phyloP scores from a whole-genome alignment of 192 early-diverging fungal species.

The Mortierella alpina region DNA sequence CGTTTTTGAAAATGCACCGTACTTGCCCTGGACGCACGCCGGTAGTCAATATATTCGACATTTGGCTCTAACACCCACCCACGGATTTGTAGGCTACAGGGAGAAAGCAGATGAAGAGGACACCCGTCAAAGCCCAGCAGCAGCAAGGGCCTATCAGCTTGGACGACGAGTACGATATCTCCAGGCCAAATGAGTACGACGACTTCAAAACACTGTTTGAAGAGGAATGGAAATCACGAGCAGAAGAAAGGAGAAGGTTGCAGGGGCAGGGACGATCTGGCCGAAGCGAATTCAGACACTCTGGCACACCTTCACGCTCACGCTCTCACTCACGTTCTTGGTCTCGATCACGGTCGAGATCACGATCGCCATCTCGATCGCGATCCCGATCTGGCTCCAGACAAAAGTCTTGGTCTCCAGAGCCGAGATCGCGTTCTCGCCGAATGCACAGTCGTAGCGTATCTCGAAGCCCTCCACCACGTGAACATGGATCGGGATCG shows the following conservation, averaged over 20 bases:
- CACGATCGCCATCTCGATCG: conserved; percentile 4
- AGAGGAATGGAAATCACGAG: conserved; percentile 60
- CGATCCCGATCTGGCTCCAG: conserved; percentile 20
- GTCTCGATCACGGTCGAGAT: conserved; percentile 5
- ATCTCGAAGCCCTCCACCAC: conserved; percentile 1
- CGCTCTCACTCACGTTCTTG: conserved; percentile 8
- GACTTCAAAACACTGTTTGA: conserved; percentile 63
- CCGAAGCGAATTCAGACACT: conserved; percentile 1
- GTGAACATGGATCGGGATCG: background rate
- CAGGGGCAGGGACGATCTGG: background rate
- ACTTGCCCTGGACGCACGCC: background rate
- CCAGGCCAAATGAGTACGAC: conserved; percentile 79
- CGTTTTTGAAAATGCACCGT: background rate
- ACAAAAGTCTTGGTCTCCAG: conserved; percentile 5
- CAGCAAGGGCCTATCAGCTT: conserved; percentile 53
- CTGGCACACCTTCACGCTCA: conserved; percentile 21
- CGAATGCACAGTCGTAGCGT: no score
- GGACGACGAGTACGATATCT: conserved; percentile 74
- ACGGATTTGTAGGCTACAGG: background rate
- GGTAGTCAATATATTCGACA: no score
- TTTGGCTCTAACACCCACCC: background rate
- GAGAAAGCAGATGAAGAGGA: conserved; percentile 43
- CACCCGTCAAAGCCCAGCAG: conserved; percentile 32
- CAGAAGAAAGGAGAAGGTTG: conserved; percentile 26
- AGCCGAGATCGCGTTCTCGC: background rate